A percentile compares a stretch with the other conserved stretches of the same genome.
phyloP scores from a whole-genome alignment of 1,284 basidiomycete species.

The Moesziomyces sp. region DNA sequence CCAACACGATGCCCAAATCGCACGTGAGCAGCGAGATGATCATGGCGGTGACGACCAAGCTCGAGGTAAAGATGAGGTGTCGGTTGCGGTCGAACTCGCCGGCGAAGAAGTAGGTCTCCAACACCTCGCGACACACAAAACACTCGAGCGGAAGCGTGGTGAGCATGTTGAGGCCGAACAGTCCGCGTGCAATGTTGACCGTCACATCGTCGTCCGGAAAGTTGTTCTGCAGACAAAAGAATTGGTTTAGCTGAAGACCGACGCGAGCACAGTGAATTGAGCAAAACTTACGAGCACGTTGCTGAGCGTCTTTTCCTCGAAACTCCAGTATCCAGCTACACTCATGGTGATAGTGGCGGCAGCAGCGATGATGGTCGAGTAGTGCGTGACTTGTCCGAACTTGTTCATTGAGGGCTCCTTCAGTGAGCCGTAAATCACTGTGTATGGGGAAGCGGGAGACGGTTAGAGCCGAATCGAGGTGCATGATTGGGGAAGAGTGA shows the following conservation, averaged over 20 bases:
- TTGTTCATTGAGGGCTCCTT: conserved; percentile 92
- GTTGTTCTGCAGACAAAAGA: conserved; percentile 51
- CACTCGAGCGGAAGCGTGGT: conserved; percentile 92
- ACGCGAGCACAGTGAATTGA: too few species aligned
- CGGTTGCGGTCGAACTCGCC: conserved; percentile 69
- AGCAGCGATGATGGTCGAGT: conserved; percentile 65
- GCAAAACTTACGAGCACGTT: conserved; percentile 54
- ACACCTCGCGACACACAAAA: conserved; percentile 89
- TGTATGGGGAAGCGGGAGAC: too few species aligned
- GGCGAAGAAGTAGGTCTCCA: conserved; percentile 61
- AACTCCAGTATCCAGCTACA: conserved; percentile 89
- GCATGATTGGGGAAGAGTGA: not conserved
- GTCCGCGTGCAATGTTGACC: conserved; percentile 84
- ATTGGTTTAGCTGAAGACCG: not conserved
- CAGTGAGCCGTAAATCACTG: conserved; percentile 86
- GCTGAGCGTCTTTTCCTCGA: conserved; percentile 87
- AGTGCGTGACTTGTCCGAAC: conserved; percentile 90
- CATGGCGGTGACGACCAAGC: conserved; percentile 83
- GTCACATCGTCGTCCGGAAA: conserved; percentile 64
- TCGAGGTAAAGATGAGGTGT: conserved; percentile 90
- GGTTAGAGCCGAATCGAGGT: not conserved
- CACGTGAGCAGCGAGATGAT: conserved; percentile 90
- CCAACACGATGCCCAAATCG: conserved; percentile 95
- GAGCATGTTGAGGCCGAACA: conserved; percentile 98
- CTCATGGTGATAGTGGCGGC: conserved; percentile 73